Conservation (phyloP, 192 early-diverging fungal genomes). For the Gonapodya prolifera region DNA sequence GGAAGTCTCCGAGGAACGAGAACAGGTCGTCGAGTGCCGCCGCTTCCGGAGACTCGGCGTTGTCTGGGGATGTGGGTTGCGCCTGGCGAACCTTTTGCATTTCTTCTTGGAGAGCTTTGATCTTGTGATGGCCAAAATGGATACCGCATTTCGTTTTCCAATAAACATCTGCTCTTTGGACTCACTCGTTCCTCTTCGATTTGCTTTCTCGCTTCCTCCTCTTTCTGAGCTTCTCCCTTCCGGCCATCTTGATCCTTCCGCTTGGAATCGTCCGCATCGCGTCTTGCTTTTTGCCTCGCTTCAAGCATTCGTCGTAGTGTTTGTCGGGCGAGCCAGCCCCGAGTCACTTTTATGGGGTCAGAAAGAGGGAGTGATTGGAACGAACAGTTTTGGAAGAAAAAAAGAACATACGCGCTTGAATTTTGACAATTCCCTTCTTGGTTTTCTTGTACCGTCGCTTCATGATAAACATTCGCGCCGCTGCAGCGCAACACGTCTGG, state of each 20-base stretch:
- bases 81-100: background rate
- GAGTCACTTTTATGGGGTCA: conserved; percentile 15
- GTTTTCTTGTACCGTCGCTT: conserved; percentile 23
- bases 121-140: background rate
- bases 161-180: background rate
- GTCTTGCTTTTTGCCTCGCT: background rate
- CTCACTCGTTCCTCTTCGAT: conserved; percentile 7
- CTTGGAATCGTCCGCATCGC: background rate
- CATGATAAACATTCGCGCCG: conserved; percentile 14
- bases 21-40: conserved; percentile 23
- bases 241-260: background rate
- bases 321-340: conserved; percentile 38
- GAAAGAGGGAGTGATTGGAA: background rate
- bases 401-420: conserved; percentile 26
- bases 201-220: conserved; percentile 7
- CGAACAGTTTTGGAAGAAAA: background rate
- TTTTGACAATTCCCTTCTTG: conserved; percentile 24
- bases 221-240: background rate
- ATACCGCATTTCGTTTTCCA: background rate
- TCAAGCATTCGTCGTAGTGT: conserved; percentile 4
- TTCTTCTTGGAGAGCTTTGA: conserved; percentile 5
- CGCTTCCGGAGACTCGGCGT: conserved; percentile 8
- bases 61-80: background rate
- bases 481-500: background rate
- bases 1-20: conserved; percentile 33